Percentiles rank a stretch among this genome's conserved stretches.
Evolutionary conservation across 495 filamentous ascomycete species (phyloP).

Genomic region (Eremomyces bilateralis): DNA sequence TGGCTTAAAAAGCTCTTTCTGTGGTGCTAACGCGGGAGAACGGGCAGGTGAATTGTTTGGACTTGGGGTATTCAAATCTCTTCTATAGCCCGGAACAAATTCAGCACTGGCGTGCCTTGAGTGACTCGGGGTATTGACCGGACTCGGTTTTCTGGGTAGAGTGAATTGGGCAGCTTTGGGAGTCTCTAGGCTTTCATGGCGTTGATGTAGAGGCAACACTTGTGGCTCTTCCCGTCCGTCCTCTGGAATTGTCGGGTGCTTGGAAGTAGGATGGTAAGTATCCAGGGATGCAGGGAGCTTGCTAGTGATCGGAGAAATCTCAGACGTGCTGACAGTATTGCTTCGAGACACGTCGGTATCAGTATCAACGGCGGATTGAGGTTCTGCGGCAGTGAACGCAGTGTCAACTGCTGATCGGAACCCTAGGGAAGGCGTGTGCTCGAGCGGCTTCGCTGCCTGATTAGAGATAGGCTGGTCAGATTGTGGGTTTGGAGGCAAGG

Average conservation of each 20-base stretch:
- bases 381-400: conserved; percentile 36
- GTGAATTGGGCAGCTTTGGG: too few relatives aligned
- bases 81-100: conserved; percentile 29
- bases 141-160: too few relatives aligned
- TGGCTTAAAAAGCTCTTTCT: conserved; percentile 17
- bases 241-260: conserved; percentile 37
- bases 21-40: conserved; percentile 27
- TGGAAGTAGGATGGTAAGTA: too few relatives aligned
- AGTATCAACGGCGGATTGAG: conserved; percentile 22
- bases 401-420: conserved; percentile 48
- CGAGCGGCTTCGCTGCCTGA: too few relatives aligned
- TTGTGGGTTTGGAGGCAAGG: background rate
- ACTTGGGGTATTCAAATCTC: conserved; percentile 38
- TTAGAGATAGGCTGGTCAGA: too few relatives aligned
- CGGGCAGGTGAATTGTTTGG: conserved; percentile 40
- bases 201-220: conserved; percentile 9
- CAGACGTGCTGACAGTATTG: conserved; percentile 41
- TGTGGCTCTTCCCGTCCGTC: conserved; percentile 17
- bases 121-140: conserved; percentile 17
- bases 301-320: conserved; percentile 48
- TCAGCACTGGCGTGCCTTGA: conserved; percentile 13
- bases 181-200: conserved; percentile 18
- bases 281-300: too few relatives aligned
- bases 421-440: conserved; percentile 35
- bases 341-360: conserved; percentile 29